phyloP scores from a whole-genome alignment of 2,329 filamentous ascomycete genomes.

The Botryotinia globosa region DNA sequence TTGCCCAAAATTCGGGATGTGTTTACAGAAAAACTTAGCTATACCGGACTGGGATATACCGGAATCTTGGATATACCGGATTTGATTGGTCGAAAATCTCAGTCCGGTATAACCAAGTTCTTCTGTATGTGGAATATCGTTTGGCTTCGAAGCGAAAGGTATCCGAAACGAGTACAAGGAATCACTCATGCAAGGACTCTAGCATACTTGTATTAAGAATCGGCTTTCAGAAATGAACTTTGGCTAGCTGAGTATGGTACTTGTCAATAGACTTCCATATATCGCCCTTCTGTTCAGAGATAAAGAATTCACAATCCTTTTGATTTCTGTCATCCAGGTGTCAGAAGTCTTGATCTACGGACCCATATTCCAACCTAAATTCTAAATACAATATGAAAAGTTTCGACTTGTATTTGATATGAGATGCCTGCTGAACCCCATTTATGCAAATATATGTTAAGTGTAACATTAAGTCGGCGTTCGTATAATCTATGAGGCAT shows the following conservation, averaged over 20 bases:
- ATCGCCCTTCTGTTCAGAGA: background rate
- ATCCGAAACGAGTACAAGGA: slow-evolving; percentile 42
- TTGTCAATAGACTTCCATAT: background rate
- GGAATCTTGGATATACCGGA: too few relatives aligned
- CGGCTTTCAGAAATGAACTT: background rate
- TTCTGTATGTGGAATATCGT: slow-evolving; percentile 55
- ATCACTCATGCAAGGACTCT: slow-evolving; percentile 38
- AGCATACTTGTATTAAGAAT: slow-evolving; percentile 80
- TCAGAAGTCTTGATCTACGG: slow-evolving; percentile 26
- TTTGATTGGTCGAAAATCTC: too few relatives aligned
- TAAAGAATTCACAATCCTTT: slow-evolving; percentile 25
- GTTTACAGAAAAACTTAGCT: too few relatives aligned
- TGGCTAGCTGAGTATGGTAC: background rate
- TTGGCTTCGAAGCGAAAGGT: slow-evolving; percentile 54
- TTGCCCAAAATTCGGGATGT: slow-evolving; percentile 63
- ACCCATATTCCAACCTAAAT: slow-evolving; percentile 22
- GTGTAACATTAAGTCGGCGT: background rate
- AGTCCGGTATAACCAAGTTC: too few relatives aligned
- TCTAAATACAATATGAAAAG: slow-evolving; percentile 21
- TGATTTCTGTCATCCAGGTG: slow-evolving; percentile 28
- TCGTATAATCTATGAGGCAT: background rate
- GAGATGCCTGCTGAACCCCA: background rate
- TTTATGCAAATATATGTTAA: background rate
- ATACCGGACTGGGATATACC: too few relatives aligned
- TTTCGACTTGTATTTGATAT: background rate